Evolutionary conservation across 2,329 filamentous ascomycete genomes (phyloP), one percentile per base, ranked within the genome.

Genomic region (Ambrosiella beaveri): DNA sequence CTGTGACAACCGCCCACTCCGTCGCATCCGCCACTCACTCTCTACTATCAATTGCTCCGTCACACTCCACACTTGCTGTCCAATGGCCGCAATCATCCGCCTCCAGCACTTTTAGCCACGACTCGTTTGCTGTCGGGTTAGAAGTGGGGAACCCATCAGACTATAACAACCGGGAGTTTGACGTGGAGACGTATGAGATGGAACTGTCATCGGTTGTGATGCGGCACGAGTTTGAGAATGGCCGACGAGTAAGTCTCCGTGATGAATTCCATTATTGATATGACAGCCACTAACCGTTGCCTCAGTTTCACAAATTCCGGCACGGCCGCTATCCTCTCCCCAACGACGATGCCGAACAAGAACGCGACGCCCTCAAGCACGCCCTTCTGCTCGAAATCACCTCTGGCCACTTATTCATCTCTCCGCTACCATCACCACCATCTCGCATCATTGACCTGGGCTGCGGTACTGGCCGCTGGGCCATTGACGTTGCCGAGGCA

Each of bases 391-490:
- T 73, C 3, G 68, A 79, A 59, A 60, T 75, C 37, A 69, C 68
- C 36, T 65, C 68, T 13, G 71, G 71, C 2, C 68, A 68, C 39
- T 66, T 74, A 13, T 71, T 71, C 58, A 65, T 68, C 40, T 66
- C 72, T 1, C 71, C 72, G 6, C 66, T 75, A 36, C 69, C 68
- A 6, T 64, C 69, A 9, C 60, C 67, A 15, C 72, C 72, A 0
- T 65, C 72, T 40, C 72, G 68, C 54, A 73, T 76, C 38, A 65
- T 76, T 11, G 74, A 76, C 49, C 65, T 76, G 7, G 75, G 75
- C 12, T 77, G 75, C 1, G 75, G 75, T 3, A 76, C 71, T 9
- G 73, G 73, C 71, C 64, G 63, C 3, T 80, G 78, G 77, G 76
- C 77, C 1, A 74, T 81, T 55, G 72, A 75, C 59, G 71, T 73